Conservation (phyloP, 306 rosid species). For the Ammopiptanthus mongolicus region DNA sequence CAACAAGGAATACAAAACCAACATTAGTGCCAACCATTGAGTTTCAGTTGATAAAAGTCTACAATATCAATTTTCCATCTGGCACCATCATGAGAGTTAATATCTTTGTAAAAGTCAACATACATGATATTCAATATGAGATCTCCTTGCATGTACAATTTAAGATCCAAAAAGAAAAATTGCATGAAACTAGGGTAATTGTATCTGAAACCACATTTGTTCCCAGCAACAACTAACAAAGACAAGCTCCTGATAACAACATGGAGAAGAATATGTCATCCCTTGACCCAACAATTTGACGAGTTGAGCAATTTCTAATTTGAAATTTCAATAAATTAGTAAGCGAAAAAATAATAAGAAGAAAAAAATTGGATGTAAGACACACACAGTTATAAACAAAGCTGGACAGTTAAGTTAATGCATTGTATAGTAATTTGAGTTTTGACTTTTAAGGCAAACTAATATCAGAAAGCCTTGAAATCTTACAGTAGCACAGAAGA, state of each 20-base stretch:
- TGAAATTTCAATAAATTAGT: background rate
- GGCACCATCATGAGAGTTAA: background rate
- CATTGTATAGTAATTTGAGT: background rate
- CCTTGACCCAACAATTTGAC: background rate
- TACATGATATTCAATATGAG: background rate
- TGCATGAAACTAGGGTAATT: background rate
- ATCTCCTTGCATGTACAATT: background rate
- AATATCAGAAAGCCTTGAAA: constrained; percentile 4
- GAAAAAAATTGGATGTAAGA: background rate
- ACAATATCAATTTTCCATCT: background rate
- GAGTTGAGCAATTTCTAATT: background rate
- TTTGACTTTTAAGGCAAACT: background rate
- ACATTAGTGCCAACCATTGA: background rate
- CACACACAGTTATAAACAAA: background rate
- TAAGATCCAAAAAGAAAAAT: background rate
- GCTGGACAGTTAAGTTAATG: background rate
- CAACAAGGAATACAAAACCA: constrained; percentile 1
- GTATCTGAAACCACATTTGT: background rate
- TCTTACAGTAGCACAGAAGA: constrained; percentile 91
- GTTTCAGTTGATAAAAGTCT: background rate
- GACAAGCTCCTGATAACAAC: background rate
- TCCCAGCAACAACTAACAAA: background rate
- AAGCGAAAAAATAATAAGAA: background rate
- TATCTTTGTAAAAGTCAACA: background rate
- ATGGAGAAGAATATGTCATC: background rate